Evolutionary conservation across 148 eudicot genomes (phyloP).

Genomic region (Suaeda aralocaspica): DNA sequence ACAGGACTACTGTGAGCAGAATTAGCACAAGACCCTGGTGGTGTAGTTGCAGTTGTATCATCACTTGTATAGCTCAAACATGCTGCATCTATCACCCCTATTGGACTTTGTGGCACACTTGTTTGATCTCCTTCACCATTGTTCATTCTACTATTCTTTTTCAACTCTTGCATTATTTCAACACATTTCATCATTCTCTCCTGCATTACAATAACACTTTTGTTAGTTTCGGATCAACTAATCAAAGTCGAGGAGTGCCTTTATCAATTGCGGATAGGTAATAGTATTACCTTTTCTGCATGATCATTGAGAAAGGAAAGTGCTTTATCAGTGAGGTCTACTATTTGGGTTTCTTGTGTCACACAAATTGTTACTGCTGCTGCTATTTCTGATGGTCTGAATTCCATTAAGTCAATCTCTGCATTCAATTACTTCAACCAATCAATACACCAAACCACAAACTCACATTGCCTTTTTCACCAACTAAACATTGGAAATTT

Average conservation of each 20-base stretch:
- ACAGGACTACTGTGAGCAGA: conserved; percentile 38
- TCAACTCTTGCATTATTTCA: conserved; percentile 43
- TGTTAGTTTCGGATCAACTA: too few species aligned
- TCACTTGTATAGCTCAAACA: conserved; percentile 71
- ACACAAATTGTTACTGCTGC: conserved; percentile 86
- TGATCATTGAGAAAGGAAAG: conserved; percentile 36
- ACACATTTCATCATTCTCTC: conserved; percentile 61
- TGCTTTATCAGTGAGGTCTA: conserved; percentile 44
- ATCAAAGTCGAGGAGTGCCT: too few species aligned
- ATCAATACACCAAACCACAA: conserved; percentile 30
- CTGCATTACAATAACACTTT: conserved; percentile 38
- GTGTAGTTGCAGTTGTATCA: conserved; percentile 27
- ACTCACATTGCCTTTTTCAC: not conserved
- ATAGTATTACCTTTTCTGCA: conserved; percentile 58
- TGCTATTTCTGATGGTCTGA: conserved; percentile 89
- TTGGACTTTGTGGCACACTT: conserved; percentile 70
- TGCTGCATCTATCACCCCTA: conserved; percentile 72
- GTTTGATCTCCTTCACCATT: conserved; percentile 18
- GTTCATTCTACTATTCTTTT: conserved; percentile 24
- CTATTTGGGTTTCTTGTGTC: conserved; percentile 45
- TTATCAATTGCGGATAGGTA: too few species aligned
- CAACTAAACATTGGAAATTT: conserved; percentile 14
- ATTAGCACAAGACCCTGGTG: conserved; percentile 49
- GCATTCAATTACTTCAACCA: conserved; percentile 43
- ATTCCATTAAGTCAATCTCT: conserved; percentile 85